phyloP scores from a whole-genome alignment of 208 protist genomes.

The Porcisia hertigi region DNA sequence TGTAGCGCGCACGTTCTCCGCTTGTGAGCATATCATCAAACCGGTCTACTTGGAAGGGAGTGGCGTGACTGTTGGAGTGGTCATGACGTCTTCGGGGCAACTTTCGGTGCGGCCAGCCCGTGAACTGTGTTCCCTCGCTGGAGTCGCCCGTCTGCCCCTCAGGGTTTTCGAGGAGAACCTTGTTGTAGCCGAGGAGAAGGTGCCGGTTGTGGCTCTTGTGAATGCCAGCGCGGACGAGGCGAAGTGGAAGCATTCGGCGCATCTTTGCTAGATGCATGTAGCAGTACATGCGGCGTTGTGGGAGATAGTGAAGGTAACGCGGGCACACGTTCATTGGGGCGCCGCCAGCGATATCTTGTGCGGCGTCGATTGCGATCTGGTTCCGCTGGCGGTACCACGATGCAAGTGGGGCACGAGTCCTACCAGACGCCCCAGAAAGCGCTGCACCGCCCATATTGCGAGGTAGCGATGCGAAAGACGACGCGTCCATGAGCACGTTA shows the following conservation, averaged over 20 bases:
- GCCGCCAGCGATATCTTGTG: conserved; percentile 7
- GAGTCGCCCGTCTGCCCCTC: neutral
- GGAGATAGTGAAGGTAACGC: conserved; percentile 30
- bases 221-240: conserved; percentile 47
- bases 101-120: conserved; percentile 20
- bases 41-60: conserved; percentile 7
- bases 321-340: conserved; percentile 16
- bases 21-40: conserved; percentile 36
- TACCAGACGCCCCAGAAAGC: neutral
- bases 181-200: conserved; percentile 72
- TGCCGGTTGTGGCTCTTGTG: conserved; percentile 51
- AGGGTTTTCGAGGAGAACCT: conserved; percentile 21
- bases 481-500: conserved; percentile 48
- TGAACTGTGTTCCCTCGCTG: neutral
- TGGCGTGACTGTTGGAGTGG: neutral
- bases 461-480: neutral
- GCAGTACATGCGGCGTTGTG: conserved; percentile 44
- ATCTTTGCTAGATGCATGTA: conserved; percentile 70
- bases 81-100: conserved; percentile 12
- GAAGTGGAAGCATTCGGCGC: conserved; percentile 63
- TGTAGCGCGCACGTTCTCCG: conserved; percentile 42
- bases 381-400: conserved; percentile 20
- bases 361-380: neutral
- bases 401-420: conserved; percentile 3
- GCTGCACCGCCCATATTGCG: neutral